Conservation (phyloP, 208 protist genomes). For the Blechomonas ayalai region DNA sequence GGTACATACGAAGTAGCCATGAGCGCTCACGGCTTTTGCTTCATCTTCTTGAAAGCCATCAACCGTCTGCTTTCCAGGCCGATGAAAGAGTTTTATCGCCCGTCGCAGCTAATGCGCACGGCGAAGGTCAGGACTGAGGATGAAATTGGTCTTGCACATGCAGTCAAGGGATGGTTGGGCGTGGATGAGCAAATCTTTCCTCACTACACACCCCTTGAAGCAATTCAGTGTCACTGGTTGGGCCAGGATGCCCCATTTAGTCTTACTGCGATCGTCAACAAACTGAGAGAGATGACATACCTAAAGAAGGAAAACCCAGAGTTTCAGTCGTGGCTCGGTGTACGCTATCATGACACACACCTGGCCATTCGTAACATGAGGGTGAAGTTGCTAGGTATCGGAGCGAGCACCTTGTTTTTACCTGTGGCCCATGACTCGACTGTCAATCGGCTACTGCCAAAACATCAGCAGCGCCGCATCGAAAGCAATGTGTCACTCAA, state of each 20-base stretch:
- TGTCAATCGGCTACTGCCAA: slow-evolving; percentile 80
- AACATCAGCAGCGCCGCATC: slow-evolving; percentile 71
- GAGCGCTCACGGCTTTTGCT: slow-evolving; percentile 74
- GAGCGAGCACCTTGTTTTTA: slow-evolving; percentile 75
- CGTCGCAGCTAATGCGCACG: slow-evolving; percentile 77
- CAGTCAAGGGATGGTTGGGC: slow-evolving; percentile 83
- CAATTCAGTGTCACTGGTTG: slow-evolving; percentile 86
- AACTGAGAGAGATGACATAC: slow-evolving; percentile 85
- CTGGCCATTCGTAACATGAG: slow-evolving; percentile 77
- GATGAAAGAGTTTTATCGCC: slow-evolving; percentile 83
- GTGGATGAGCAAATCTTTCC: slow-evolving; percentile 78
- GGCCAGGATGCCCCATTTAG: slow-evolving; percentile 83
- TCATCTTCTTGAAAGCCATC: slow-evolving; percentile 60
- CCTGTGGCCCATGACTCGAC: slow-evolving; percentile 71
- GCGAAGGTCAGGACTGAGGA: slow-evolving; percentile 62
- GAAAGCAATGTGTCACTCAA: slow-evolving; percentile 72
- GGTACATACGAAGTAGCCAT: slow-evolving; percentile 76
- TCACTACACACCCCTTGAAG: slow-evolving; percentile 86
- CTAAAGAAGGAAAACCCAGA: slow-evolving; percentile 82
- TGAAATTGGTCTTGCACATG: slow-evolving; percentile 66
- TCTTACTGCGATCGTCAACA: slow-evolving; percentile 78
- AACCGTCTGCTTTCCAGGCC: slow-evolving; percentile 63
- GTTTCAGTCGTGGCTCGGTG: slow-evolving; percentile 83
- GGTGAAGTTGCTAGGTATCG: slow-evolving; percentile 77
- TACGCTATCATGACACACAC: slow-evolving; percentile 65